Percentiles rank a stretch among this genome's conserved stretches.
Evolutionary conservation across 805 yeast species (phyloP).

Genomic region (Torulaspora microellipsoides): DNA sequence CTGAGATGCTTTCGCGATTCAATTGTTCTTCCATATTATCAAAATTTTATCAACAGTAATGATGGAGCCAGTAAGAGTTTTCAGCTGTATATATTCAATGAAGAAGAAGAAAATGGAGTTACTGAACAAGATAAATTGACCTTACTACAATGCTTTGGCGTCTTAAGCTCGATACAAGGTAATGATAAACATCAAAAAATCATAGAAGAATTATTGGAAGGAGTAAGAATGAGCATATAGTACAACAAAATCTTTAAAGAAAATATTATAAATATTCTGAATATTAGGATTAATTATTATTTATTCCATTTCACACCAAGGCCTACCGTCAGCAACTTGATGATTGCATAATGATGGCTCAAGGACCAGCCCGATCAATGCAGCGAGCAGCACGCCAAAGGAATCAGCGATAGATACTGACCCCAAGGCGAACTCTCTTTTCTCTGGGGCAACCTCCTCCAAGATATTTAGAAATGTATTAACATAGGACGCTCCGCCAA

Average conservation of each 20-base stretch:
- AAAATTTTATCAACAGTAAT: slow-evolving; percentile 35
- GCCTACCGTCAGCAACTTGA: slow-evolving; percentile 69
- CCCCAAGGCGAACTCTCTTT: slow-evolving; percentile 78
- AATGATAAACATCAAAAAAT: slow-evolving; percentile 52
- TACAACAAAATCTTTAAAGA: not conserved
- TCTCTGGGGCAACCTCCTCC: slow-evolving; percentile 46
- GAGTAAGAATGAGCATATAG: slow-evolving; percentile 35
- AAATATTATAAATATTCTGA: not conserved
- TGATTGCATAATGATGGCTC: slow-evolving; percentile 68
- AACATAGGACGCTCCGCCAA: slow-evolving; percentile 89
- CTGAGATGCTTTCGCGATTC: slow-evolving; percentile 48
- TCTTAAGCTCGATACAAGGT: slow-evolving; percentile 49
- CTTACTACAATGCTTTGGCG: slow-evolving; percentile 59
- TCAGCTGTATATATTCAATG: slow-evolving; percentile 32
- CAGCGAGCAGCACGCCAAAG: slow-evolving; percentile 80
- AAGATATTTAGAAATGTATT: slow-evolving; percentile 79
- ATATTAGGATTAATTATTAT: too few species aligned
- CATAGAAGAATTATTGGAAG: slow-evolving; percentile 49
- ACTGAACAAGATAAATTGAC: slow-evolving; percentile 41
- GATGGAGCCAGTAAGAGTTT: slow-evolving; percentile 34
- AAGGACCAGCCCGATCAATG: slow-evolving; percentile 64
- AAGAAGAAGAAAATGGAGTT: slow-evolving; percentile 39
- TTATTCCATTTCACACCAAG: slow-evolving; percentile 61
- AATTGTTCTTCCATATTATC: slow-evolving; percentile 50
- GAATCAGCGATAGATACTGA: slow-evolving; percentile 81